Base-by-base conservation (phyloP, 805 yeast genomes). In the Nakazawaea populi region DNA sequence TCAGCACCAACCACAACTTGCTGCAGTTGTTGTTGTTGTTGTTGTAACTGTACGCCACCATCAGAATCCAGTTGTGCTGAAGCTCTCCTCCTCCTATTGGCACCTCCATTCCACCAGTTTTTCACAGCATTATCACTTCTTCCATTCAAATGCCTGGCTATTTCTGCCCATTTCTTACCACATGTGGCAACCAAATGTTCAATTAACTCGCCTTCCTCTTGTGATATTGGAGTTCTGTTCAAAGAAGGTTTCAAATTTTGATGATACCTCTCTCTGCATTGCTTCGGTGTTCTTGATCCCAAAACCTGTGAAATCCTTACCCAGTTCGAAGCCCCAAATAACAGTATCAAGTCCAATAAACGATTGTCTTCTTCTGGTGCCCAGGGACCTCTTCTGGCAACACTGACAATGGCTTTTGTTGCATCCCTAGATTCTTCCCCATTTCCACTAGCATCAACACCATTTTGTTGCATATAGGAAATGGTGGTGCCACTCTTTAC, bases 61-160 rank as follows among this genome's bases (percentile, higher is more conserved):
- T 41, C 37, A 12, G 40, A 36, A 31, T 58, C 51, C 6, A 67
- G 61, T 35, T 64, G 63, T 9, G 67, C 63, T 2, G 73, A 64
- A 31, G 75, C 74, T 56, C 89, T 71, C 60, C 94, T 77, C 54
- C 96, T 72, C 54, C 95, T 74, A 63, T 87, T 89, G 11, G 95
- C 92, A 7, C 96, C 95, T 4, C 96, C 96, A 62, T 89, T 89
- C 96, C 96, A 89, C 96, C 96, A 90, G 68, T 90, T 90, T 64
- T 89, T 89, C 59, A 89, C 88, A 24, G 96, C 90, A 65, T 89
- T 89, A 66, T 89, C 97, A n/a, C 86, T 77, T 48, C 97, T 73
- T 2, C 96, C 96, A 55, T 87, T 85, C 52, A 89, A 70, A 66
- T 89, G 95, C 48, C 96, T 77, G 14, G 96, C 89, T 44, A 89